Evolutionary conservation across 768 basidiomycete species (phyloP).

Genomic region (Steccherinum ochraceum): DNA sequence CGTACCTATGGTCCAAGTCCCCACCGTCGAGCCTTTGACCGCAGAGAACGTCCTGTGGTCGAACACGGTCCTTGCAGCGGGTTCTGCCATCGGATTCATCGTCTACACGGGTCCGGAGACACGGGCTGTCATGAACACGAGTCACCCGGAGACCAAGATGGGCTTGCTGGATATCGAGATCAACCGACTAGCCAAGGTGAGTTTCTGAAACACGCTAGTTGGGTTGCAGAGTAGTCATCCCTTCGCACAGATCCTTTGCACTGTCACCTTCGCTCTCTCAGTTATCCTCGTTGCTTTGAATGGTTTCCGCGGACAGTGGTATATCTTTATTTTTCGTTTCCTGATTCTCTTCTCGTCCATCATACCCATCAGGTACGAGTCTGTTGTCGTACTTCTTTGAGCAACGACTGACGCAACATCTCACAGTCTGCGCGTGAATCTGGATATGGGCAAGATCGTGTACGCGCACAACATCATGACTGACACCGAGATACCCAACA

Average conservation of each 20-base stretch:
- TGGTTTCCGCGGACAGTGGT: conserved; percentile 94
- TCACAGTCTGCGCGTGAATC: conserved; percentile 88
- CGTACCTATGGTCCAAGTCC: conserved; percentile 31
- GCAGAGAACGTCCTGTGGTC: conserved; percentile 97
- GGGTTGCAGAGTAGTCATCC: too few relatives aligned
- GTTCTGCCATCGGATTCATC: conserved; percentile 87
- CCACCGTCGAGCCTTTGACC: conserved; percentile 75
- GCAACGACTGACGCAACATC: background rate
- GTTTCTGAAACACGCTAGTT: too few relatives aligned
- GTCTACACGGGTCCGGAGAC: conserved; percentile 95
- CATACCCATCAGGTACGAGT: conserved; percentile 90
- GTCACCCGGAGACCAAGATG: conserved; percentile 91
- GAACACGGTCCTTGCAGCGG: conserved; percentile 95
- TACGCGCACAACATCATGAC: conserved; percentile 95
- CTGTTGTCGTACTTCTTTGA: background rate
- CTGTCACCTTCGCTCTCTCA: conserved; percentile 89
- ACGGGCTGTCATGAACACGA: conserved; percentile 97
- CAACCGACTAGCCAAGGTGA: conserved; percentile 89
- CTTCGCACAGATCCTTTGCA: conserved; percentile 78
- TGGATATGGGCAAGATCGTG: conserved; percentile 99
- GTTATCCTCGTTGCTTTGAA: conserved; percentile 91
- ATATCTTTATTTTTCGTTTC: conserved; percentile 94
- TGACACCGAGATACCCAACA: conserved; percentile 87
- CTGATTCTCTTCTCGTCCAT: conserved; percentile 98
- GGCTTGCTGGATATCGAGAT: conserved; percentile 92